These are phyloP conservation scores for Manihot esculenta DNA, from an alignment of 441 rosid species.

Conservation along the genomic window DNA sequence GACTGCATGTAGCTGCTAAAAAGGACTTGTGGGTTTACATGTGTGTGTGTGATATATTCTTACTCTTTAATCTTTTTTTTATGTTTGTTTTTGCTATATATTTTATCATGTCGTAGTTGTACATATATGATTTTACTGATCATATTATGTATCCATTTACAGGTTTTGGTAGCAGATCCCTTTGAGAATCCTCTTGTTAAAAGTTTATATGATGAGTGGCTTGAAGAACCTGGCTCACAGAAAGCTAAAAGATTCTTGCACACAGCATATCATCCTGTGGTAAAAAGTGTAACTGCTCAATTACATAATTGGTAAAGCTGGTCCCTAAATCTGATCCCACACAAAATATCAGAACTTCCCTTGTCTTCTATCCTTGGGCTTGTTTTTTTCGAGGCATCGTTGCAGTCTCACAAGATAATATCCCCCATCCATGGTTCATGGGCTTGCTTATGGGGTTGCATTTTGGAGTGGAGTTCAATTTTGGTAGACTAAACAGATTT, in stretches of 20 bases:
- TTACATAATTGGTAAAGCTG: conserved; percentile 68
- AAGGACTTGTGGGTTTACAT: not conserved
- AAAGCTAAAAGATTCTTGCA: conserved; percentile 67
- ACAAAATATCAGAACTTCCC: conserved; percentile 5
- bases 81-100: not conserved
- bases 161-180: conserved; percentile 72
- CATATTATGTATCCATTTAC: not conserved
- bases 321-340: not conserved
- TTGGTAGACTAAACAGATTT: conserved; percentile 29
- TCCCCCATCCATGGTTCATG: not conserved
- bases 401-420: not conserved
- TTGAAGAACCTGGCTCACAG: conserved; percentile 75
- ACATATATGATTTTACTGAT: not conserved
- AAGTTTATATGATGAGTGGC: conserved; percentile 77
- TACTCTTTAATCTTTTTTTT: not conserved
- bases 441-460: conserved; percentile 15
- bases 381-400: not conserved
- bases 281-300: conserved; percentile 69
- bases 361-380: not conserved
- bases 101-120: not conserved
- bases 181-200: conserved; percentile 68
- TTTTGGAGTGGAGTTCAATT: conserved; percentile 29
- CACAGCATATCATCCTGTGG: conserved; percentile 79
- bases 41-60: not conserved
- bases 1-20: not conserved